Evolutionary conservation across 2,329 filamentous ascomycete species (phyloP).

Genomic region (Ascocoryne sarcoides): DNA sequence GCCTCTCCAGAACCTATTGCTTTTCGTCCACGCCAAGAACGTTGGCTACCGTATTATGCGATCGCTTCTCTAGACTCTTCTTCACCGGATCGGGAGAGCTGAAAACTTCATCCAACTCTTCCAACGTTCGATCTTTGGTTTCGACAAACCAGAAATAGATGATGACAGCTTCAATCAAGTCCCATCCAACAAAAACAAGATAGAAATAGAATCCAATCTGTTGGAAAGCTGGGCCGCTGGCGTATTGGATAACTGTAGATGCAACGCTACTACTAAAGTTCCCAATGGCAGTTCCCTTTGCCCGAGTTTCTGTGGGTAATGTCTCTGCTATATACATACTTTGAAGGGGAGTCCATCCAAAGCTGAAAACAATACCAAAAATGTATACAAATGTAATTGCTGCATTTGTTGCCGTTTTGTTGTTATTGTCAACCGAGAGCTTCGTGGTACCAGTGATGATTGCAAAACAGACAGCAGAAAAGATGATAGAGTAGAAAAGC

Average conservation of each 20-base stretch:
- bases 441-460: conserved; percentile 31
- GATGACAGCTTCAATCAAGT: conserved; percentile 49
- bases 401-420: conserved; percentile 31
- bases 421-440: conserved; percentile 39
- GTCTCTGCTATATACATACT: conserved; percentile 45
- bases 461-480: conserved; percentile 26
- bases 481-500: conserved; percentile 35
- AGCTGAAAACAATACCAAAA: conserved; percentile 42
- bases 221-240: conserved; percentile 15
- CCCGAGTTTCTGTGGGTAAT: conserved; percentile 39
- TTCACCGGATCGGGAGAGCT: conserved; percentile 38
- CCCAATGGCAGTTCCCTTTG: conserved; percentile 47
- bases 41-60: conserved; percentile 36
- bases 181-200: conserved; percentile 42
- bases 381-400: conserved; percentile 41
- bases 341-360: conserved; percentile 49
- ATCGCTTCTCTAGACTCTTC: conserved; percentile 28
- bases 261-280: conserved; percentile 55
- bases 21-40: conserved; percentile 13
- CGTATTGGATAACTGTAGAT: conserved; percentile 51
- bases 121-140: conserved; percentile 61
- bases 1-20: no score
- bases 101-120: conserved; percentile 54
- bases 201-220: neutral
- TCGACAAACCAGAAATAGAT: conserved; percentile 62